Base-by-base conservation (phyloP, 768 basidiomycete genomes). In the Xerocomellus chrysenteron region DNA sequence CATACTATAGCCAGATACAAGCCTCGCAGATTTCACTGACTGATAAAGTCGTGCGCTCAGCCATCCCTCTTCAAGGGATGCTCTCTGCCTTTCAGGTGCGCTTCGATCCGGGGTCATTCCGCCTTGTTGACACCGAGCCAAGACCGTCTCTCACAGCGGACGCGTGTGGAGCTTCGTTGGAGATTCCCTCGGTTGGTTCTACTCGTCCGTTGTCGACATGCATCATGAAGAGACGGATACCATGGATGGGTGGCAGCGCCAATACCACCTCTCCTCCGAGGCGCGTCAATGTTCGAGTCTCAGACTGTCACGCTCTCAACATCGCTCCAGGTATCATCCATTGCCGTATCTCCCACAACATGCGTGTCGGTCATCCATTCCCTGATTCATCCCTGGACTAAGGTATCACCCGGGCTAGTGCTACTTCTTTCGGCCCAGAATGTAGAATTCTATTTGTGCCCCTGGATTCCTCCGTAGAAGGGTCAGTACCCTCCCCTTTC, bases 351-450 rank as follows among this genome's bases (percentile, higher is more conserved):
- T 47, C 78, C 75, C n/a, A 63, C 76, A 24, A 67, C 68, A 61
- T 80, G 80, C 72, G 70, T 83, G 84, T 84, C 65, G 52, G 81
- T 71, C 58, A 17, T 59, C 52, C 13, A 13, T 36, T 47, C 42
- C 47, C 52, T 40, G 5, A n/a, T 28, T 28, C 50, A 19, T 49
- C 39, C 54, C 26, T 17, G 19, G 16, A 40, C 55, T 54, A 11
- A 58, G 41, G 36, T 21, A 40, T 52, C 35, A 79, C 61, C 26
- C 50, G 47, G 54, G 53, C 58, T 40, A 87, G 85, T 41, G 80
- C 83, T 2, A 82, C 84, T 5, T 80, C 82, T 44, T 79, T 83
- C 56, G 85, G 85, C 21, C 76, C 82, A 37, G 68, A 74, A 5
- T 78, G 78, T 33, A 80, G 74, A 58, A 73, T 87, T n/a, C 68